Evolutionary conservation across 345 rosid genomes (phyloP).

Genomic region (Cardiospermum halicacabum): DNA sequence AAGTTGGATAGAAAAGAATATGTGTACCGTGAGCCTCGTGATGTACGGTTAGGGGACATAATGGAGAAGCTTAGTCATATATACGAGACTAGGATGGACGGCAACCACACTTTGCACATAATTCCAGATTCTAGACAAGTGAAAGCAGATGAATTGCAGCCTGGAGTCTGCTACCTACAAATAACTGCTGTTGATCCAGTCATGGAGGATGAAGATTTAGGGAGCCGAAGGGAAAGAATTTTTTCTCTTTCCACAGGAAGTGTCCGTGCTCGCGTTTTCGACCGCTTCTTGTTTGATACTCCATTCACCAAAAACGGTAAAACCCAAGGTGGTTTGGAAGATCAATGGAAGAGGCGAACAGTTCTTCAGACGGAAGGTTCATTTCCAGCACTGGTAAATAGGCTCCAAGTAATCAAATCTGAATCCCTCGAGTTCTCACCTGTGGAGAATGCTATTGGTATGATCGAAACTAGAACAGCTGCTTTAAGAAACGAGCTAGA

Average conservation of each 20-base stretch:
- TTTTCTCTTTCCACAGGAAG: slow-evolving; percentile 94
- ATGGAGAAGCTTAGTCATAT: slow-evolving; percentile 99
- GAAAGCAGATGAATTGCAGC: slow-evolving; percentile 93
- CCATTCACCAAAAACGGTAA: slow-evolving; percentile 99
- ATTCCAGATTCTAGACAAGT: slow-evolving; percentile 97
- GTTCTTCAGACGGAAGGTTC: slow-evolving; percentile 95
- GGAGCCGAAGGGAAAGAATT: slow-evolving; percentile 94
- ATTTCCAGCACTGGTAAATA: slow-evolving; percentile 91
- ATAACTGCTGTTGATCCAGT: slow-evolving; percentile 97
- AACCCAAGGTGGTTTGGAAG: slow-evolving; percentile 97
- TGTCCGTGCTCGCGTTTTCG: slow-evolving; percentile 90
- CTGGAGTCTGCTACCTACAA: slow-evolving; percentile 92
- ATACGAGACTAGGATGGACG: slow-evolving; percentile 92
- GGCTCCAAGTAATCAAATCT: slow-evolving; percentile 82
- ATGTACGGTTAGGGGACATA: slow-evolving; percentile 95
- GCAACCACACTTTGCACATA: slow-evolving; percentile 75
- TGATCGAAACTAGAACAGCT: slow-evolving; percentile 97
- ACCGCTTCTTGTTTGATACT: slow-evolving; percentile 96
- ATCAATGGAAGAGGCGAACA: slow-evolving; percentile 98
- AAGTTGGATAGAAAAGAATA: slow-evolving; percentile 82
- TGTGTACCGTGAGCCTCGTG: slow-evolving; percentile 93
- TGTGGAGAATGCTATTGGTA: slow-evolving; percentile 97
- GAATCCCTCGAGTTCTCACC: slow-evolving; percentile 99
- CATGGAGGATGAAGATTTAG: slow-evolving; percentile 99
- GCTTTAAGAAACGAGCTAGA: slow-evolving; percentile 91